Conservation (phyloP, 371 early-diverging fungal species). For the Fennellomyces sp. region DNA sequence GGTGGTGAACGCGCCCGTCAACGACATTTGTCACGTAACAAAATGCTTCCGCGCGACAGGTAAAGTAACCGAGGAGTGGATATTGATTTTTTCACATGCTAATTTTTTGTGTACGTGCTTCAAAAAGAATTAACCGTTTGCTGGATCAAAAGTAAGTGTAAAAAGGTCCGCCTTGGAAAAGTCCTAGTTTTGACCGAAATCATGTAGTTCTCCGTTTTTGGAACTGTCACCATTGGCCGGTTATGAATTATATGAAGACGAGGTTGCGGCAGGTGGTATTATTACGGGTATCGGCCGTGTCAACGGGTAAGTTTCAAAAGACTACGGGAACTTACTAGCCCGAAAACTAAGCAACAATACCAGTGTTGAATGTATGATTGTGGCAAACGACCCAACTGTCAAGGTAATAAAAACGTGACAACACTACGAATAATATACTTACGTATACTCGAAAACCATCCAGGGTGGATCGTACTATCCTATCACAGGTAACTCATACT, state of each 20-base stretch:
- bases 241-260: slow-evolving; percentile 85
- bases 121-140: slow-evolving; percentile 73
- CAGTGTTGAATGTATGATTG: slow-evolving; percentile 93
- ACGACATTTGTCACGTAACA: slow-evolving; percentile 86
- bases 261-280: slow-evolving; percentile 92
- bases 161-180: background rate
- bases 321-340: background rate
- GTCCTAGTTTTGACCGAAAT: background rate
- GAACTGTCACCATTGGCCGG: slow-evolving; percentile 97
- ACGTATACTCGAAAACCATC: slow-evolving; percentile 15
- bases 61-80: slow-evolving; percentile 23
- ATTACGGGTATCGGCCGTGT: slow-evolving; percentile 97
- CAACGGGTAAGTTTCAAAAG: slow-evolving; percentile 68
- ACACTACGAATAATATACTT: too few species aligned
- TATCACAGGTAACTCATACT: slow-evolving; percentile 69
- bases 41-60: slow-evolving; percentile 95
- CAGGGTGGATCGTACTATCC: slow-evolving; percentile 98
- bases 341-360: background rate
- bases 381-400: slow-evolving; percentile 94
- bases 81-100: background rate
- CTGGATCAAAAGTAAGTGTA: slow-evolving; percentile 82
- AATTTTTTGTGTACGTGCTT: background rate
- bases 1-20: slow-evolving; percentile 91
- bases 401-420: too few species aligned
- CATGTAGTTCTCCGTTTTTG: slow-evolving; percentile 86